phyloP scores from a whole-genome alignment of 306 rosid species.

The Rosa rugosa region DNA sequence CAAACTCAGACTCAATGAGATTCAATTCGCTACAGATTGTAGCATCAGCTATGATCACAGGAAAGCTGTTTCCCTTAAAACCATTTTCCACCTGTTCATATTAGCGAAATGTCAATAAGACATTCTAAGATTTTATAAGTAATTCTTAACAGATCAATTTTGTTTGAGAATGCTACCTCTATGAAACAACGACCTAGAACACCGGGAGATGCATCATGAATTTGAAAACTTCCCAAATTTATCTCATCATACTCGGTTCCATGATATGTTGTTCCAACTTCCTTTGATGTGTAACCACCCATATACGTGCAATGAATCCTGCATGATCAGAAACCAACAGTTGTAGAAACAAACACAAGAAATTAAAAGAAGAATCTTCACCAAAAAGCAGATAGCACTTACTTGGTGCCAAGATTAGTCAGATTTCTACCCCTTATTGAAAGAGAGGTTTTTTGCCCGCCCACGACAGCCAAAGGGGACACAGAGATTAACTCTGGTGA shows the following conservation, averaged over 20 bases:
- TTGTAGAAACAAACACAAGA: constrained; percentile 14
- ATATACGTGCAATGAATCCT: constrained; percentile 80
- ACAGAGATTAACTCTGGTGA: constrained; percentile 81
- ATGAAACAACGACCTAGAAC: constrained; percentile 81
- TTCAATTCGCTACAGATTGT: constrained; percentile 73
- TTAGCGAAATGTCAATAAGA: constrained; percentile 10
- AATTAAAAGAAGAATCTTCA: constrained; percentile 22
- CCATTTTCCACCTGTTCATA: constrained; percentile 86
- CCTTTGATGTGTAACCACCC: constrained; percentile 64
- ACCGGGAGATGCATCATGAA: constrained; percentile 53
- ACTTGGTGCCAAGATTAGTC: constrained; percentile 72
- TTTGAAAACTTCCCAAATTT: constrained; percentile 54
- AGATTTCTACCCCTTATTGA: constrained; percentile 77
- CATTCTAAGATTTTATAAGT: background rate
- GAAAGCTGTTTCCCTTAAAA: constrained; percentile 76
- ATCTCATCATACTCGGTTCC: constrained; percentile 60
- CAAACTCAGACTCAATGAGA: constrained; percentile 67
- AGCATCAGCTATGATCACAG: constrained; percentile 78
- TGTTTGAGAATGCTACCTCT: constrained; percentile 53
- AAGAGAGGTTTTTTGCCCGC: constrained; percentile 72
- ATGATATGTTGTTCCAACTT: constrained; percentile 45
- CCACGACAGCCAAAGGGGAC: constrained; percentile 80
- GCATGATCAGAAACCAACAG: constrained; percentile 30
- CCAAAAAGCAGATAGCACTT: constrained; percentile 31
- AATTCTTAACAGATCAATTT: background rate